phyloP scores from a whole-genome alignment of 257 asterid species.

The Scutellaria baicalensis region DNA sequence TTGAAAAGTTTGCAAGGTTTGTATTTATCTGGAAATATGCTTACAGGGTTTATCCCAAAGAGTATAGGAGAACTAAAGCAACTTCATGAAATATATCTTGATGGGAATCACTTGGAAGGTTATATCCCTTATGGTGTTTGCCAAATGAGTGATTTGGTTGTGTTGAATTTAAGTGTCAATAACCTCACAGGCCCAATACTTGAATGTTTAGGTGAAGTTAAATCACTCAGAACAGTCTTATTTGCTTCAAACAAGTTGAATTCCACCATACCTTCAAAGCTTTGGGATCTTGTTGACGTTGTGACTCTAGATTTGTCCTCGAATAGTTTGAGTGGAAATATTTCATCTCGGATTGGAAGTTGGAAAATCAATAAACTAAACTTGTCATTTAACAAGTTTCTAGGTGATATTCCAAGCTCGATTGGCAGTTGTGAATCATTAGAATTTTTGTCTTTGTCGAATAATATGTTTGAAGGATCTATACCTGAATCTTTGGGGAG shows the following conservation, averaged over 20 bases:
- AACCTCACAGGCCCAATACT: constrained; percentile 23
- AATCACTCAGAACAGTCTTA: neutral
- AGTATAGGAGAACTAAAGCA: constrained; percentile 4
- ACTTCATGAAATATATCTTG: constrained; percentile 6
- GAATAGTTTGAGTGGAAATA: neutral
- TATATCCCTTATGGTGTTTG: constrained; percentile 23
- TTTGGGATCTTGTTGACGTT: constrained; percentile 11
- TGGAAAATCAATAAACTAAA: neutral
- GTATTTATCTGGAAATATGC: neutral
- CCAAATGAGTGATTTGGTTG: constrained; percentile 6
- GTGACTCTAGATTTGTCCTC: neutral
- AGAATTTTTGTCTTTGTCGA: neutral
- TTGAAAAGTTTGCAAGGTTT: constrained; percentile 3
- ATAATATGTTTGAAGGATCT: neutral
- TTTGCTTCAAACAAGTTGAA: constrained; percentile 15
- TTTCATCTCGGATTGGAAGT: neutral
- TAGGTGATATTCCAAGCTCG: neutral
- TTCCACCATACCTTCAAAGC: constrained; percentile 18
- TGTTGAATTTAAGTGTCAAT: constrained; percentile 13
- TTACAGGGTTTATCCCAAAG: constrained; percentile 24
- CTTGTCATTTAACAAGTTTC: neutral
- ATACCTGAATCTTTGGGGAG: neutral
- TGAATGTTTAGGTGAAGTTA: constrained; percentile 22
- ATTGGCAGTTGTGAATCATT: neutral
- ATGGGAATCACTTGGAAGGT: constrained; percentile 17